A percentile compares a stretch with the other conserved stretches of the same genome.
These are phyloP conservation scores for Dissophora globulifera DNA, from an alignment of 192 early-diverging fungal species.

Conservation along the genomic window DNA sequence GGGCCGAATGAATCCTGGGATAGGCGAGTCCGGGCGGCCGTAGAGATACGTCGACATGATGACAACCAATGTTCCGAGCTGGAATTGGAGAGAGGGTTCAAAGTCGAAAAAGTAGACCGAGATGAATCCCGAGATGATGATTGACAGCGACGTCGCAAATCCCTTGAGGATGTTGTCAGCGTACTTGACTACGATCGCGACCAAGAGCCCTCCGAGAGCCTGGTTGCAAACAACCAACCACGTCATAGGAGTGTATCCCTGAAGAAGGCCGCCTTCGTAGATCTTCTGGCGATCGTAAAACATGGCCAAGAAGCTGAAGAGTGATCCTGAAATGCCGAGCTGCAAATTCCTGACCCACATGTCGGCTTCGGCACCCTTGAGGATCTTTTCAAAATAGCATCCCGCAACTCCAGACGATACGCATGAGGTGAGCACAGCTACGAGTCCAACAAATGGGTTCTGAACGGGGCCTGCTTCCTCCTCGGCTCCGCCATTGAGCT, in stretches of 20 bases:
- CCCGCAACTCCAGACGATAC: slow-evolving; percentile 86
- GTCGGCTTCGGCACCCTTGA: slow-evolving; percentile 81
- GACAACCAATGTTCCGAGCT: slow-evolving; percentile 70
- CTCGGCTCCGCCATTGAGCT: slow-evolving; percentile 4
- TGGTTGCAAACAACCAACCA: slow-evolving; percentile 81
- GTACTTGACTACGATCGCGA: slow-evolving; percentile 91
- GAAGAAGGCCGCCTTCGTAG: slow-evolving; percentile 74
- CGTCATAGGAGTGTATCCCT: slow-evolving; percentile 81
- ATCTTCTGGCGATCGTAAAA: slow-evolving; percentile 72
- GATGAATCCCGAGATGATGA: slow-evolving; percentile 83
- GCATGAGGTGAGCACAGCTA: slow-evolving; percentile 81
- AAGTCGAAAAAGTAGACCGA: slow-evolving; percentile 83
- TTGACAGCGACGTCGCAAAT: slow-evolving; percentile 91
- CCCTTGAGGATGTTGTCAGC: slow-evolving; percentile 94
- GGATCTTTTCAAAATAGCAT: slow-evolving; percentile 91
- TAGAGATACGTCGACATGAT: slow-evolving; percentile 71
- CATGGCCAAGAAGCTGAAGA: slow-evolving; percentile 76
- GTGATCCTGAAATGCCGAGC: slow-evolving; percentile 67
- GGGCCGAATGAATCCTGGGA: slow-evolving; percentile 36
- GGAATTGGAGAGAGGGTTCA: slow-evolving; percentile 74
- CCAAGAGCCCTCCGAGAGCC: slow-evolving; percentile 87
- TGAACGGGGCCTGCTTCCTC: slow-evolving; percentile 51
- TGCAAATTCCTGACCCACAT: slow-evolving; percentile 89
- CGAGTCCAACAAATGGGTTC: slow-evolving; percentile 69
- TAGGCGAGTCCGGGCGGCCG: slow-evolving; percentile 56